Percentiles rank a stretch among this genome's conserved stretches.
phyloP scores from a whole-genome alignment of 352 stramenopile species.

The Pythium graminicola region DNA sequence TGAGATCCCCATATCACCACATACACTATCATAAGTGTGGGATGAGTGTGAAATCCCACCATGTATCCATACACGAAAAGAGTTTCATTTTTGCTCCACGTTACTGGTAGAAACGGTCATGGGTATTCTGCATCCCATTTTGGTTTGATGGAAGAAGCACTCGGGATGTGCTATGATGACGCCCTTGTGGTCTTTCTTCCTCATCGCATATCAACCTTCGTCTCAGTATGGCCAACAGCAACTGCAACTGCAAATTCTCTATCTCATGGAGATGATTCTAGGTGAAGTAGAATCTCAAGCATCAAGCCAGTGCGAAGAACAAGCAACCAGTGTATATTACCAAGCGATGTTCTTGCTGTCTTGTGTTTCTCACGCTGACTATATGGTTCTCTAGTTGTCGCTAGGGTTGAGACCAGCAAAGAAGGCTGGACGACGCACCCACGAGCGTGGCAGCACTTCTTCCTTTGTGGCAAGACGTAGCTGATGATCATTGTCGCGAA shows the following conservation, averaged over 20 bases:
- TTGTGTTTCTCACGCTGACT: slow-evolving; percentile 13
- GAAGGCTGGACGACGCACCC: slow-evolving; percentile 67
- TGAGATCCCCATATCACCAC: slow-evolving; percentile 13
- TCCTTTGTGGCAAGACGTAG: slow-evolving; percentile 68
- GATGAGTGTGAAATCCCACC: slow-evolving; percentile 2
- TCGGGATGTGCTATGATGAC: background rate
- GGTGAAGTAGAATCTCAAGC: no score
- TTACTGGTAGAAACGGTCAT: no score
- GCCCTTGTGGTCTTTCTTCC: background rate
- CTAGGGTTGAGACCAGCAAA: slow-evolving; percentile 58
- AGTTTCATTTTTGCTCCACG: background rate
- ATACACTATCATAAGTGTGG: background rate
- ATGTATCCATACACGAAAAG: slow-evolving; percentile 22
- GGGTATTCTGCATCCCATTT: background rate
- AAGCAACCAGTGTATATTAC: background rate
- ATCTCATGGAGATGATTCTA: no score
- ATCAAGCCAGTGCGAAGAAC: no score
- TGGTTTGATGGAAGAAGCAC: background rate
- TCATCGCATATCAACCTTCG: slow-evolving; percentile 1
- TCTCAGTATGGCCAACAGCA: slow-evolving; percentile 20
- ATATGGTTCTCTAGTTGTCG: slow-evolving; percentile 22
- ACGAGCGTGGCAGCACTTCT: slow-evolving; percentile 72
- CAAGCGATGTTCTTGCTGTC: background rate
- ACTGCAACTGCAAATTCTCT: slow-evolving; percentile 9
- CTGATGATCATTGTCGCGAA: slow-evolving; percentile 46